phyloP scores from a whole-genome alignment of 257 asterid genomes.

The Osmanthus fragrans region DNA sequence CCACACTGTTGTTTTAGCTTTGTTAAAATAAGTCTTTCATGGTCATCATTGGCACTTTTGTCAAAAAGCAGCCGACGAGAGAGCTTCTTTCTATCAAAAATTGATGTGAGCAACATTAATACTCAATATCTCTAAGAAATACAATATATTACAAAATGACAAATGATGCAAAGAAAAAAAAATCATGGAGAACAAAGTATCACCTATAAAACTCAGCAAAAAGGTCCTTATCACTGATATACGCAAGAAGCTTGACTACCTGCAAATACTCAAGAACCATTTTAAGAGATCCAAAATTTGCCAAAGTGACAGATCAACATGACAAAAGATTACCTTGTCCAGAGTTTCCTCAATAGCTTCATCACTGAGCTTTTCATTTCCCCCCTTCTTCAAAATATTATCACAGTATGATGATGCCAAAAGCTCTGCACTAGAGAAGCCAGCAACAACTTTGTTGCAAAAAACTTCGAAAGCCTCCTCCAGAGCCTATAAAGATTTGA shows the following conservation, averaged over 20 bases:
- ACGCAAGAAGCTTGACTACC: slow-evolving; percentile 51
- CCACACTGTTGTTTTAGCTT: slow-evolving; percentile 61
- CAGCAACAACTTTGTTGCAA: slow-evolving; percentile 49
- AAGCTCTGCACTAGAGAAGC: slow-evolving; percentile 49
- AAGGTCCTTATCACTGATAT: slow-evolving; percentile 56
- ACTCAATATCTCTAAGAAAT: neutral
- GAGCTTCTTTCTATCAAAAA: slow-evolving; percentile 48
- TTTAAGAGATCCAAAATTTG: neutral
- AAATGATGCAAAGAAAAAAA: slow-evolving; percentile 5
- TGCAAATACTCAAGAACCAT: slow-evolving; percentile 6
- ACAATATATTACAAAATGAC: slow-evolving; percentile 8
- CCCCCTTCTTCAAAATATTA: slow-evolving; percentile 55
- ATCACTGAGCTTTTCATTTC: slow-evolving; percentile 47
- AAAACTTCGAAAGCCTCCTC: slow-evolving; percentile 59
- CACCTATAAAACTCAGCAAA: slow-evolving; percentile 60
- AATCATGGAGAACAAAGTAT: neutral
- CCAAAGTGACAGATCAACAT: neutral
- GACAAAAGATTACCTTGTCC: slow-evolving; percentile 41
- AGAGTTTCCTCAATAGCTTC: slow-evolving; percentile 54
- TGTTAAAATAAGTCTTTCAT: slow-evolving; percentile 45
- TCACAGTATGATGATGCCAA: slow-evolving; percentile 53
- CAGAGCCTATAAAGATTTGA: slow-evolving; percentile 37
- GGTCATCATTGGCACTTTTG: slow-evolving; percentile 50
- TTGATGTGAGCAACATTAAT: neutral
- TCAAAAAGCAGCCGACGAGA: slow-evolving; percentile 59